phyloP scores from a whole-genome alignment of 23 red algal species.

The Cyanidium caldarium region DNA sequence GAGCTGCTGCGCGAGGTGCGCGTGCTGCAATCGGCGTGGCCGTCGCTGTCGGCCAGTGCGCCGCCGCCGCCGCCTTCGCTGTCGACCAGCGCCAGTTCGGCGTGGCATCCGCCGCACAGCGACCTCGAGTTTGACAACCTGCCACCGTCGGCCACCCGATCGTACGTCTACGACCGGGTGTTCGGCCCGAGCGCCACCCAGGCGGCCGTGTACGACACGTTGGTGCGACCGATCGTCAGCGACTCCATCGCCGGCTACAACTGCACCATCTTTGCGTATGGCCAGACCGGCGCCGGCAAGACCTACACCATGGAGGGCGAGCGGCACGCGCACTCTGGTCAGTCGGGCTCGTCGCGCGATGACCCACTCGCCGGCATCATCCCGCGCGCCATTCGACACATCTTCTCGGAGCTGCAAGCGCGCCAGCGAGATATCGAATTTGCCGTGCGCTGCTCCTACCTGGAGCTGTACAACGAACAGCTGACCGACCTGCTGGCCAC shows the following conservation, averaged over 20 bases:
- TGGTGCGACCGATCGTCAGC: conserved; percentile 84
- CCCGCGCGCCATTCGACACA: conserved; percentile 59
- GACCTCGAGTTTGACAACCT: background rate
- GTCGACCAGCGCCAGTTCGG: background rate
- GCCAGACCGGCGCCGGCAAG: conserved; percentile 88
- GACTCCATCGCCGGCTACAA: conserved; percentile 87
- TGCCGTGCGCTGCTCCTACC: conserved; percentile 68
- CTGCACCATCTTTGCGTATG: conserved; percentile 99
- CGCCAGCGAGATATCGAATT: conserved; percentile 51
- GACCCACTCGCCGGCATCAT: conserved; percentile 82
- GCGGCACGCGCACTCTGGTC: conserved; percentile 10
- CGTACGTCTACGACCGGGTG: conserved; percentile 67
- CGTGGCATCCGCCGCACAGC: background rate
- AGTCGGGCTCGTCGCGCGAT: background rate
- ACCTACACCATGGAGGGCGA: conserved; percentile 97
- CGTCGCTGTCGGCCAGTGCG: background rate
- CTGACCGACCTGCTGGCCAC: conserved; percentile 72
- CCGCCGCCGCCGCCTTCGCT: background rate
- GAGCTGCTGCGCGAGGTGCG: background rate
- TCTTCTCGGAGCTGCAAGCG: conserved; percentile 58
- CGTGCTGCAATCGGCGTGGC: background rate
- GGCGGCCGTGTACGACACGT: conserved; percentile 50
- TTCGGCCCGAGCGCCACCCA: conserved; percentile 63
- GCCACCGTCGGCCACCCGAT: background rate
- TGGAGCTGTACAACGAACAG: conserved; percentile 99